A percentile compares a stretch with the other conserved stretches of the same genome.
phyloP scores from a whole-genome alignment of 2,329 filamentous ascomycete genomes.

The Nigrospora osmanthi region DNA sequence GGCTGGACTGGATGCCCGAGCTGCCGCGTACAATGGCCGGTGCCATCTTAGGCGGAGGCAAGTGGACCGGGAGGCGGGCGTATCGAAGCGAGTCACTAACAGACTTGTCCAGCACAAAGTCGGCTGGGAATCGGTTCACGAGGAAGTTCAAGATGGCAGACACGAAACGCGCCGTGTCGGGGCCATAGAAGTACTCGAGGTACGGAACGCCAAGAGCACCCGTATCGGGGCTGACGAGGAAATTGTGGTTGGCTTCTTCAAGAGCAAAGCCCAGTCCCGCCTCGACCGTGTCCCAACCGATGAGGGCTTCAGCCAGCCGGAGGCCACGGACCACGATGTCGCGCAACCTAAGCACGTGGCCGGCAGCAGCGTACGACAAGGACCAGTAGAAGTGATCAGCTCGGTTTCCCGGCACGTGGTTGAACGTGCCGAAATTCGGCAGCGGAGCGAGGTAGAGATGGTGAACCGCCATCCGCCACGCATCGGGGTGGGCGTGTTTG shows the following conservation, averaged over 20 bases:
- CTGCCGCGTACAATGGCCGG: conserved; percentile 30
- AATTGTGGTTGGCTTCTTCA: conserved; percentile 27
- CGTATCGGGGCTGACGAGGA: conserved; percentile 15
- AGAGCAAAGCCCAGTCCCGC: conserved; percentile 50
- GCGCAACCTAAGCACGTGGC: conserved; percentile 46
- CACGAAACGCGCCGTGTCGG: conserved; percentile 46
- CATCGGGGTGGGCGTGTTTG: conserved; percentile 45
- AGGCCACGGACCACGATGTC: conserved; percentile 50
- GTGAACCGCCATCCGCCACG: conserved; percentile 50
- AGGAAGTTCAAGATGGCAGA: conserved; percentile 50
- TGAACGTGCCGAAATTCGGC: conserved; percentile 4
- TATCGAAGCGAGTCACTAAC: conserved; percentile 27
- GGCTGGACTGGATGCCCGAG: conserved; percentile 16
- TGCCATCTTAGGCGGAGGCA: conserved; percentile 17
- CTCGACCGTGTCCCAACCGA: conserved; percentile 58
- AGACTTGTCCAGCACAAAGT: conserved; percentile 50
- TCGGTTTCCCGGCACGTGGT: conserved; percentile 9
- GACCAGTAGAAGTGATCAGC: conserved; percentile 44
- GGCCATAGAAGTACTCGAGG: conserved; percentile 42
- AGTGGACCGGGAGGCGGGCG: conserved; percentile 29
- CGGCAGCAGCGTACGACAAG: conserved; percentile 59
- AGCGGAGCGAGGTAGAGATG: conserved; percentile 48
- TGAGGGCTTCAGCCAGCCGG: conserved; percentile 47
- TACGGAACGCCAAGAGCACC: conserved; percentile 5
- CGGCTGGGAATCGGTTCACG: conserved; percentile 48